These are phyloP conservation scores for Aphelidium insulamus DNA, from an alignment of 371 early-diverging fungal genomes.

Conservation along the genomic window DNA sequence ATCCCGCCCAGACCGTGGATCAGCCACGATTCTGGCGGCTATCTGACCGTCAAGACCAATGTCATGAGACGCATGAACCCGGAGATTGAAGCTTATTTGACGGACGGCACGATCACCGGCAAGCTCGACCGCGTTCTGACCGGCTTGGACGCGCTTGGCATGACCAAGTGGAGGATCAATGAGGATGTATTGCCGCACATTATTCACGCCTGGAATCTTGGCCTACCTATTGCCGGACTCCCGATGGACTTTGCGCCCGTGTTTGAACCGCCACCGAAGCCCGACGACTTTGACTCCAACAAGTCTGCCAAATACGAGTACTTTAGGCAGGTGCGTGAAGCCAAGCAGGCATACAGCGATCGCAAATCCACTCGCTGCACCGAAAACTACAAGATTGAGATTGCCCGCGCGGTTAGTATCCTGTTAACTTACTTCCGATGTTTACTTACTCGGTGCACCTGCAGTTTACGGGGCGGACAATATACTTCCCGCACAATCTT, in stretches of 20 bases:
- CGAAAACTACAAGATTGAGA: slow-evolving; percentile 87
- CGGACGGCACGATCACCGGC: slow-evolving; percentile 51
- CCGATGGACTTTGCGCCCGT: slow-evolving; percentile 22
- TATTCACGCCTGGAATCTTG: slow-evolving; percentile 70
- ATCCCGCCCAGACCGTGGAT: slow-evolving; percentile 86
- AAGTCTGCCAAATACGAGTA: slow-evolving; percentile 30
- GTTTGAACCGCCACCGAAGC: slow-evolving; percentile 28
- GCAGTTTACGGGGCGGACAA: slow-evolving; percentile 55
- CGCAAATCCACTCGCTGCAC: slow-evolving; percentile 71
- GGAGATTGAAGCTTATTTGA: slow-evolving; percentile 55
- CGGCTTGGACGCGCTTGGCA: slow-evolving; percentile 74
- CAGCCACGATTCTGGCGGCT: slow-evolving; percentile 71
- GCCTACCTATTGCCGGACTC: slow-evolving; percentile 47
- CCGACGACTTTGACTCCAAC: slow-evolving; percentile 41
- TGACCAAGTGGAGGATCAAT: slow-evolving; percentile 76
- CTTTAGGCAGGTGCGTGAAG: slow-evolving; percentile 17
- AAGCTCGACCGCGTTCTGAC: slow-evolving; percentile 39
- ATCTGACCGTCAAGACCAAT: slow-evolving; percentile 37
- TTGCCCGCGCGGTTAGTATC: slow-evolving; percentile 59
- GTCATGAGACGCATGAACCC: slow-evolving; percentile 53
- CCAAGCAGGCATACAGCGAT: slow-evolving; percentile 33
- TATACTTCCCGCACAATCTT: slow-evolving; percentile 93
- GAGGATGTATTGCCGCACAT: slow-evolving; percentile 50
- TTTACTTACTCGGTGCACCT: background rate
- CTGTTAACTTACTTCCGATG: background rate